phyloP scores from a whole-genome alignment of 306 rosid species.

The Quercus dentata region DNA sequence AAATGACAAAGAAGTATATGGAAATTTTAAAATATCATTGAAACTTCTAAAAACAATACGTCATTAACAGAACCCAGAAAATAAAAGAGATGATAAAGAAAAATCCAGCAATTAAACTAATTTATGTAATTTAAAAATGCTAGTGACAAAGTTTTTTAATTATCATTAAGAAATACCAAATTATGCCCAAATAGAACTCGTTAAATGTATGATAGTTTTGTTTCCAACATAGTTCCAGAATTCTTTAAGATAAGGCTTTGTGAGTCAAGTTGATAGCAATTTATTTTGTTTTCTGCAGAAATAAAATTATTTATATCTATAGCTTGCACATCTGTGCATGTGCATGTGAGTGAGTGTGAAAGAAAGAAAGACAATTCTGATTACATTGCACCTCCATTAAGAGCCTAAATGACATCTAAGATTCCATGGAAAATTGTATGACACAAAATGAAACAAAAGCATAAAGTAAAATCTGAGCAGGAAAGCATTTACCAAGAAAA shows the following conservation, averaged over 20 bases:
- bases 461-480: background rate
- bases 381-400: background rate
- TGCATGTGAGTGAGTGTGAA: background rate
- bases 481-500: background rate
- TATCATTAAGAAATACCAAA: background rate
- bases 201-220: background rate
- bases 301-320: no score
- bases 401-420: background rate
- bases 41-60: background rate
- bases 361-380: background rate
- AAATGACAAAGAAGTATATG: conserved; percentile 9
- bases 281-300: no score
- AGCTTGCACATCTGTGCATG: background rate
- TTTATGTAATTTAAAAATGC: background rate
- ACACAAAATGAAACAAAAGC: background rate
- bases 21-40: background rate
- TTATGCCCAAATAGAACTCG: background rate
- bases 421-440: background rate
- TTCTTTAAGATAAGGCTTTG: background rate
- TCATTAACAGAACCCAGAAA: background rate
- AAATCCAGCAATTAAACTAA: background rate
- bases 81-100: background rate
- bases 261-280: background rate
- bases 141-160: background rate
- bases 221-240: background rate